A percentile compares a stretch with the other conserved stretches of the same genome.
Conservation (phyloP, 345 rosid species). For the Gossypium turneri region DNA sequence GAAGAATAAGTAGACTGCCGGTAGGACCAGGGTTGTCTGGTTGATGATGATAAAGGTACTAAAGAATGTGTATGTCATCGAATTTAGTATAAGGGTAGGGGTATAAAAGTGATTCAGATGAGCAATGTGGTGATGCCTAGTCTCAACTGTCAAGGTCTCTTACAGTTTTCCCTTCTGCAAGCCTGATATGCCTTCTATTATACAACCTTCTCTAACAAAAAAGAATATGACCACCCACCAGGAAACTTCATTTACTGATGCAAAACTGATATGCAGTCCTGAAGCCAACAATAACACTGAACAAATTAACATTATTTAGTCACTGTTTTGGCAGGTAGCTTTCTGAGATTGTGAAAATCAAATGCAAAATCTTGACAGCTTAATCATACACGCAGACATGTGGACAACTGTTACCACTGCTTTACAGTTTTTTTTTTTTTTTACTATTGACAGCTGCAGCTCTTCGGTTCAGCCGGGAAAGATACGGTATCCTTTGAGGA, state of each 20-base stretch:
- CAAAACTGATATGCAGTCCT: background rate
- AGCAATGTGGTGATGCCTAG: background rate
- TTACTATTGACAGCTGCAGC: conserved; percentile 22
- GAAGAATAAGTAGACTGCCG: background rate
- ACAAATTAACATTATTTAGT: background rate
- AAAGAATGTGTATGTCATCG: background rate
- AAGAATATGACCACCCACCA: background rate
- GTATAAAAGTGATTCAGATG: background rate
- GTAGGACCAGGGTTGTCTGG: background rate
- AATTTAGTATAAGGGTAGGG: background rate
- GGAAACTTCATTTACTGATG: background rate
- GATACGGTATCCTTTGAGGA: conserved; percentile 18
- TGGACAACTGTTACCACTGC: background rate
- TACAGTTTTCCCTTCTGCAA: background rate
- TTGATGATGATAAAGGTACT: background rate
- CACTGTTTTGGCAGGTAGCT: background rate
- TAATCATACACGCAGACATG: background rate
- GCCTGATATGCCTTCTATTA: background rate
- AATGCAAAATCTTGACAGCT: background rate
- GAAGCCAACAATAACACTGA: background rate
- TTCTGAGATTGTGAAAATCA: background rate
- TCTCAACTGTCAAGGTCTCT: background rate
- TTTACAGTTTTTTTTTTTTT: background rate
- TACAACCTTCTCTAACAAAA: background rate
- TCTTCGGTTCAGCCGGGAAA: conserved; percentile 8